Conservation (phyloP, 352 stramenopile species). For the Thraustochytrium sp. region DNA sequence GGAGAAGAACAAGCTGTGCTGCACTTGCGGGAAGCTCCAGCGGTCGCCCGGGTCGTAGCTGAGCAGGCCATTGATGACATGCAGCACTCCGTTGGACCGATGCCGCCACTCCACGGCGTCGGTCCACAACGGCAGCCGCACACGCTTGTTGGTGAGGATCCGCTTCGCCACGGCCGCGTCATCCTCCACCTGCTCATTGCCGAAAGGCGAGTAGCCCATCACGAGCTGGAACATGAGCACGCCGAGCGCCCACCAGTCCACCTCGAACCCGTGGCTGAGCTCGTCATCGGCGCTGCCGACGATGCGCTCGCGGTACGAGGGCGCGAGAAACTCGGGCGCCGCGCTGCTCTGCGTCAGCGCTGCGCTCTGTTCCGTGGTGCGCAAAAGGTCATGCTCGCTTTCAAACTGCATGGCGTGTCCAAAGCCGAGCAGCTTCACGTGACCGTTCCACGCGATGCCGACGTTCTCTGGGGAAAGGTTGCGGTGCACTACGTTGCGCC, state of each 20-base stretch:
- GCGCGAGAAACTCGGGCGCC: conserved; percentile 12
- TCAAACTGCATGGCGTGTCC: not conserved
- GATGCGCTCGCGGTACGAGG: not conserved
- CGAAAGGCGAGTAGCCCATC: not conserved
- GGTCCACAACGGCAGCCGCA: not conserved
- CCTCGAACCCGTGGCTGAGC: not conserved
- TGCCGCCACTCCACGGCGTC: not conserved
- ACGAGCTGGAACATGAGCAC: not conserved
- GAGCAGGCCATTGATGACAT: not conserved
- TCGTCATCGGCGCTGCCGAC: not conserved
- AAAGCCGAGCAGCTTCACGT: conserved; percentile 33
- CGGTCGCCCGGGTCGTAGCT: not conserved
- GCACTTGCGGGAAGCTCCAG: not conserved
- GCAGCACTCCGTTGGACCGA: not conserved
- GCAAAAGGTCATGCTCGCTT: not conserved
- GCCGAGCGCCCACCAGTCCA: conserved; percentile 38
- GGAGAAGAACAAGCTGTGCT: not conserved
- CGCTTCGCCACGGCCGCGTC: conserved; percentile 4
- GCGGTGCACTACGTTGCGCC: conserved; percentile 2
- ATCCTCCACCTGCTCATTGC: not conserved
- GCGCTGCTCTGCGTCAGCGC: not conserved
- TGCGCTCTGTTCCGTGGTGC: not conserved
- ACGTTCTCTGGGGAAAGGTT: conserved; percentile 14
- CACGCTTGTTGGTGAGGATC: not conserved
- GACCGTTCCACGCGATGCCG: conserved; percentile 23